These are phyloP conservation scores for Trichoderma sp. DNA, from an alignment of 2,329 filamentous ascomycete species.

Conservation along the genomic window DNA sequence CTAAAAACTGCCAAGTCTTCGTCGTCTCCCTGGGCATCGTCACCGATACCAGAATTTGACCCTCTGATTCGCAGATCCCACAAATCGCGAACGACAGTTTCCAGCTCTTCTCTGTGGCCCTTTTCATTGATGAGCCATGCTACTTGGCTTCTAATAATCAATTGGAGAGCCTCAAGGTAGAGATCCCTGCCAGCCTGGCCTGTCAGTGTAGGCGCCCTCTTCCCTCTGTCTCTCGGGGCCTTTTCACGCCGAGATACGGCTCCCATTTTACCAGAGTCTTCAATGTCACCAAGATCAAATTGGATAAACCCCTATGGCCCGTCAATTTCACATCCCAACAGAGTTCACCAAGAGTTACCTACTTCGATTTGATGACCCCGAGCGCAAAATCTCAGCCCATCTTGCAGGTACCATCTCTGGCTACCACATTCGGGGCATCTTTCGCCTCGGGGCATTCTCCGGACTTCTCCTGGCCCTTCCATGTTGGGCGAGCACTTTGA, in stretches of 20 bases:
- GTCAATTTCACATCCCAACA: not conserved
- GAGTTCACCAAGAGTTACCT: constrained; percentile 22
- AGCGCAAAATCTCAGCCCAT: constrained; percentile 75
- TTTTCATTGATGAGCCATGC: constrained; percentile 67
- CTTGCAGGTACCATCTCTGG: constrained; percentile 68
- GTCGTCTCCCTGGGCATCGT: constrained; percentile 25
- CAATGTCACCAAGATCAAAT: constrained; percentile 63
- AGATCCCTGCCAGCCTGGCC: constrained; percentile 72
- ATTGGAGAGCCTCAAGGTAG: constrained; percentile 80
- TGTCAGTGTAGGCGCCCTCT: constrained; percentile 49
- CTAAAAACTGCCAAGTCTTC: constrained; percentile 39
- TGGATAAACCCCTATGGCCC: constrained; percentile 50
- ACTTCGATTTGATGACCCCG: constrained; percentile 79
- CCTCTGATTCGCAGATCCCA: constrained; percentile 70
- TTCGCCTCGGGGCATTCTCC: constrained; percentile 52
- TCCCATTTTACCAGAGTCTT: constrained; percentile 64
- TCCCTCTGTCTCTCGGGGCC: constrained; percentile 52
- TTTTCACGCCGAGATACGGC: constrained; percentile 56
- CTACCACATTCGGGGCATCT: constrained; percentile 67
- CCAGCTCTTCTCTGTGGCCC: constrained; percentile 68
- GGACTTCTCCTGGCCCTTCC: constrained; percentile 44
- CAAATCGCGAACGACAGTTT: constrained; percentile 76
- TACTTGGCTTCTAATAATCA: constrained; percentile 80
- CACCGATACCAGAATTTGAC: constrained; percentile 35
- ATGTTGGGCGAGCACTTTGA: constrained; percentile 29